Base-by-base conservation (phyloP, 2,329 filamentous ascomycete genomes). In the Ramichloridium luteum region DNA sequence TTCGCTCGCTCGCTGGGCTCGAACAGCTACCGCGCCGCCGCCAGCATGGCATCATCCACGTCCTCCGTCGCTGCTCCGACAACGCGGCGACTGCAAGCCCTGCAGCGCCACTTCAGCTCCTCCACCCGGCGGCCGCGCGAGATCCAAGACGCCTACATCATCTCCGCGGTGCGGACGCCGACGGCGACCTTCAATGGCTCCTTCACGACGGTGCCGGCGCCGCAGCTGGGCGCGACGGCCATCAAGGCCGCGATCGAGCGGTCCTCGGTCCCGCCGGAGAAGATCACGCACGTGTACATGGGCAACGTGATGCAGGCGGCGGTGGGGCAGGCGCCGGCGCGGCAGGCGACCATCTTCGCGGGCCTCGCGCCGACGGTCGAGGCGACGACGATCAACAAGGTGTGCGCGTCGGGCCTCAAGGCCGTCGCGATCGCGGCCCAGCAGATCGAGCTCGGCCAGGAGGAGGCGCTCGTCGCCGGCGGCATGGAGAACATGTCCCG, bases 401-500 rank as follows among this genome's bases (percentile, higher is more conserved):
- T 98, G 38, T 98, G 90, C 64, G 80, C 90, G 3, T 94, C 86
- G 0, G 90, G 90, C 4, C 67, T 98, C 44, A 98, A 98, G 59
- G 81, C 90, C 2, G 85, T 96, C 4, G 76, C 72, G 13, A 71
- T 96, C 27, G 90, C 88, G 1, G 88, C 88, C 1, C 84, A 93
- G 53, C 90, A 93, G 52, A 93, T 96, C 47, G 83, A 94, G 59
- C 72, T 98, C 8, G 88, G 90, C 4, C 69, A 93, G 6, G 74
- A 84, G 11, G 82, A 93, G 50, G 86, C 81, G 0, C 81, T 93
- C 55, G 69, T 96, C 5, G 90, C 90, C 1, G 90, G 90, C 40
- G 90, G 90, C 32, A 94, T 98, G 81, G 90, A 98, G 64, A 94
- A 83, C 60, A 98, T 98, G 90, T 83, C 82, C 4, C 72, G 80